These are phyloP conservation scores for Sisymbrium altissimum DNA, from an alignment of 345 rosid species.

Conservation along the genomic window DNA sequence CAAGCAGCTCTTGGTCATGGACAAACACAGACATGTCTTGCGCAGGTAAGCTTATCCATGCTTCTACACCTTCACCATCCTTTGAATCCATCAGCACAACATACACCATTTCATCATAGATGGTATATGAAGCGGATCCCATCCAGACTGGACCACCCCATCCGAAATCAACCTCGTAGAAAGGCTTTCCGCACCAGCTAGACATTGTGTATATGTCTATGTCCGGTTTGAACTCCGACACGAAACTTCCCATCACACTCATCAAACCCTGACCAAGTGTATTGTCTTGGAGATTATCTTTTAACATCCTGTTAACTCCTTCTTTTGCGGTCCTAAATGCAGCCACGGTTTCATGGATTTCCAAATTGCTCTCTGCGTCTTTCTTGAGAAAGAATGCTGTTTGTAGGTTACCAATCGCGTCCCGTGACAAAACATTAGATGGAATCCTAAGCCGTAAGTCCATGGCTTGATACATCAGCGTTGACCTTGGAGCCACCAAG, in stretches of 20 bases:
- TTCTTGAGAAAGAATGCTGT: not conserved
- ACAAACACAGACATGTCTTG: constrained; percentile 42
- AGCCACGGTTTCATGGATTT: not conserved
- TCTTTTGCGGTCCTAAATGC: not conserved
- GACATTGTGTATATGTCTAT: not conserved
- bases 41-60: constrained; percentile 40
- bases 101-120: not conserved
- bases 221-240: not conserved
- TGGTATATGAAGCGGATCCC: not conserved
- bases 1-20: constrained; percentile 39
- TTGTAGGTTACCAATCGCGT: not conserved
- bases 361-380: not conserved
- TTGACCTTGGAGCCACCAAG: not conserved
- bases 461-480: not conserved
- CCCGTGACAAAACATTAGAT: not conserved
- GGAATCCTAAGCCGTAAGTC: not conserved
- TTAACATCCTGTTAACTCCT: not conserved
- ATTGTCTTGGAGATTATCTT: not conserved
- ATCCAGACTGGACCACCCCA: not conserved
- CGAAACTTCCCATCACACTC: not conserved
- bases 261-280: not conserved
- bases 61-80: constrained; percentile 46
- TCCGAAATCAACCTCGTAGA: not conserved
- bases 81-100: constrained; percentile 30
- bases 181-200: not conserved